phyloP scores from a whole-genome alignment of 1,284 basidiomycete genomes.

The Microbotryum scabiosae region DNA sequence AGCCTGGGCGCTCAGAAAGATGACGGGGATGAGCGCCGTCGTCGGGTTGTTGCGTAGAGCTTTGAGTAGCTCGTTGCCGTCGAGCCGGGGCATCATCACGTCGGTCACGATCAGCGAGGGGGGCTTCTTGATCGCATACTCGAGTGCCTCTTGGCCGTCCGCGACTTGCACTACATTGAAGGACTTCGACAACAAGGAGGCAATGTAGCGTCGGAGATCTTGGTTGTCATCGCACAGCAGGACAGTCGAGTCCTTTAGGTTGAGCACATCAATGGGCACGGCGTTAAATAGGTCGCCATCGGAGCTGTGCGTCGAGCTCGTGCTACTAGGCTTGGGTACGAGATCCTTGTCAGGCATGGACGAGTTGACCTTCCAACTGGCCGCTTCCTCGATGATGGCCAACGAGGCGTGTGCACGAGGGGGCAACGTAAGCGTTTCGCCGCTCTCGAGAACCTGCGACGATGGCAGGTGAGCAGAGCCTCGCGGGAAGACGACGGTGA shows the following conservation, averaged over 20 bases:
- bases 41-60: background rate
- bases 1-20: constrained; percentile 2
- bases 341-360: constrained; percentile 1
- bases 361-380: background rate
- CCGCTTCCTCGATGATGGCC: background rate
- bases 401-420: background rate
- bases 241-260: background rate
- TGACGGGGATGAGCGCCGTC: constrained; percentile 1
- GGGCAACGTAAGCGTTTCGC: constrained; percentile 1
- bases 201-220: background rate
- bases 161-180: background rate
- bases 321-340: background rate
- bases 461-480: background rate
- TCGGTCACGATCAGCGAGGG: background rate
- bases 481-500: constrained; percentile 7
- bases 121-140: background rate
- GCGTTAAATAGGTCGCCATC: background rate
- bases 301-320: background rate
- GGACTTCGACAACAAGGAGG: background rate
- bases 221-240: background rate
- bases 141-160: background rate
- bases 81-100: constrained; percentile 8
- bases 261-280: background rate
- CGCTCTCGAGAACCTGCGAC: background rate
- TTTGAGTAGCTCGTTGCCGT: background rate